Evolutionary conservation across 2,329 filamentous ascomycete genomes (phyloP).

Genomic region (Chaetomiaceae sp.): DNA sequence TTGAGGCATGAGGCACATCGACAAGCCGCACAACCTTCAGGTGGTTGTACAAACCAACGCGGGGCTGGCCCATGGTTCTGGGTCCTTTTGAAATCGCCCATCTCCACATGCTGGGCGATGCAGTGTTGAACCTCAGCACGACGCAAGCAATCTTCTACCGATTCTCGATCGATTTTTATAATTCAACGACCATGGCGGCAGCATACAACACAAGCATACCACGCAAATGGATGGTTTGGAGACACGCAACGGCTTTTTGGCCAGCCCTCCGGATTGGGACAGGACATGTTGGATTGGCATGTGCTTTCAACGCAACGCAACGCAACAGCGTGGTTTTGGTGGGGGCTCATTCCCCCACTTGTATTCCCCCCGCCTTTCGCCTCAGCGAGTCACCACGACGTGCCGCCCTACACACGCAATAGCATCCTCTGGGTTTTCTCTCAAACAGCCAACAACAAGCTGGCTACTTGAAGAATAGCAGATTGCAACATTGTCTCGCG

Average conservation of each 20-base stretch:
- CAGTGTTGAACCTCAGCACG: background rate
- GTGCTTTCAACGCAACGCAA: no score
- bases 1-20: background rate
- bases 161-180: background rate
- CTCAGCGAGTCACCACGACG: no score
- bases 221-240: background rate
- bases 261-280: slow-evolving; percentile 1
- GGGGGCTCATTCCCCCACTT: slow-evolving; percentile 1
- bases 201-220: background rate
- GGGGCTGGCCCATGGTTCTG: background rate
- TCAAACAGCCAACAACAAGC: background rate
- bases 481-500: background rate
- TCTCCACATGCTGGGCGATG: background rate
- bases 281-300: slow-evolving; percentile 2
- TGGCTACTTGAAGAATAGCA: slow-evolving; percentile 5
- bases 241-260: background rate
- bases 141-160: background rate
- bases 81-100: background rate
- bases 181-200: background rate
- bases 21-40: background rate
- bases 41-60: background rate
- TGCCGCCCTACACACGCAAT: no score
- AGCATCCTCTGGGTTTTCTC: no score
- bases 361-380: background rate
- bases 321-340: background rate